Evolutionary conservation across 2,329 filamentous ascomycete species (phyloP).

Genomic region (Zalaria obscura): DNA sequence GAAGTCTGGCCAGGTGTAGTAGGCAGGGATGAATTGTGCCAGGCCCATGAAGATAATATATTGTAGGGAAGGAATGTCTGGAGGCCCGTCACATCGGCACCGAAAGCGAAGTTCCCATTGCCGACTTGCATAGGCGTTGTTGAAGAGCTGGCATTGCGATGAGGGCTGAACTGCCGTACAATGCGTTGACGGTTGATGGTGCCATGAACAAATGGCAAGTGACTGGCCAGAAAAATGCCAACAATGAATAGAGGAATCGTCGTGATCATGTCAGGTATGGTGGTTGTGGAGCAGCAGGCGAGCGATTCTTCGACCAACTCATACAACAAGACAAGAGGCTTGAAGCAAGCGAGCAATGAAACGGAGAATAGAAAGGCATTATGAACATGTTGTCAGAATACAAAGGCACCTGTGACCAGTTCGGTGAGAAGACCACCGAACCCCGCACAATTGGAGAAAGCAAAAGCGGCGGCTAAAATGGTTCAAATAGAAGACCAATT

Average conservation of each 20-base stretch:
- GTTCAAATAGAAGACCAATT: not conserved
- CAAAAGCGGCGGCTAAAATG: not conserved
- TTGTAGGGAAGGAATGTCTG: constrained; percentile 30
- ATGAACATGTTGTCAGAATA: not conserved
- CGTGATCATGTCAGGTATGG: not conserved
- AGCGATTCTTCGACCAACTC: not conserved
- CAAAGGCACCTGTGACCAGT: not conserved
- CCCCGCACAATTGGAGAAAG: not conserved
- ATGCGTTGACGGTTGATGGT: constrained; percentile 16
- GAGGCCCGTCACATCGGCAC: constrained; percentile 30
- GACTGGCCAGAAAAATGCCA: not conserved
- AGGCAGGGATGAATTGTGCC: constrained; percentile 32
- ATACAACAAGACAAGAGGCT: not conserved
- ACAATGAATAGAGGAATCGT: not conserved
- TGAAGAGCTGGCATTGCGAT: constrained; percentile 31
- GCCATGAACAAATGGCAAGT: not conserved
- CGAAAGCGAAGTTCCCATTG: constrained; percentile 35
- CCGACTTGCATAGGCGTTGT: constrained; percentile 39
- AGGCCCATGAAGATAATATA: constrained; percentile 30
- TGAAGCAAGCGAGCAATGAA: not conserved
- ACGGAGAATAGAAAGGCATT: not conserved
- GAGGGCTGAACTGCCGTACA: constrained; percentile 29
- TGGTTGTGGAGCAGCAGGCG: not conserved
- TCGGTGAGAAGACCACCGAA: not conserved
- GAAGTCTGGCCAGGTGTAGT: constrained; percentile 20